Evolutionary conservation across 2,329 filamentous ascomycete genomes (phyloP).

Genomic region (Fusarium circinatum): DNA sequence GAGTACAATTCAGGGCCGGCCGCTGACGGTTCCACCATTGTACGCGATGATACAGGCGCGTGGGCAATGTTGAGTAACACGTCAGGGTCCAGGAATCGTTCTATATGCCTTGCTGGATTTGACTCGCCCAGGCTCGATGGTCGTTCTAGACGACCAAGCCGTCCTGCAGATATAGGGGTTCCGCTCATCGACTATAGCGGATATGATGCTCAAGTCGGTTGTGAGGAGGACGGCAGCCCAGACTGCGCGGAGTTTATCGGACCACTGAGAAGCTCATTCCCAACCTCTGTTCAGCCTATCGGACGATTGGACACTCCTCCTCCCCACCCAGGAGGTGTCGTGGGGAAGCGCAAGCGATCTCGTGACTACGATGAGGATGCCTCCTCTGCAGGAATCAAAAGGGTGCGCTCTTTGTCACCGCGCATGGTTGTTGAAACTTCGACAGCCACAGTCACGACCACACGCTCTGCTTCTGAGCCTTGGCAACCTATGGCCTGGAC

Average conservation of each 20-base stretch:
- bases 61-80: not conserved
- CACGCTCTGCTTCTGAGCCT: not conserved
- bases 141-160: not conserved
- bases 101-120: not conserved
- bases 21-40: not conserved
- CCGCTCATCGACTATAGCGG: not conserved
- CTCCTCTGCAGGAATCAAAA: conserved; percentile 3
- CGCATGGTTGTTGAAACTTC: not conserved
- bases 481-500: not conserved
- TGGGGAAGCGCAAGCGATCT: conserved; percentile 4
- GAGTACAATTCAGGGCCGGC: not conserved
- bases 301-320: not conserved
- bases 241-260: not conserved
- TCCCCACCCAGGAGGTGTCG: not conserved
- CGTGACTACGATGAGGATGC: conserved; percentile 5
- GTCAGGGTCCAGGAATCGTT: not conserved
- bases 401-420: not conserved
- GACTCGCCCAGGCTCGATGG: not conserved
- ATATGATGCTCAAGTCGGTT: not conserved
- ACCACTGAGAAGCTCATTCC: not conserved
- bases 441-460: not conserved
- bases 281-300: not conserved
- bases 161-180: not conserved
- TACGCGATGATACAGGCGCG: not conserved
- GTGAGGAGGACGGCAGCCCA: not conserved